These are phyloP conservation scores for Fraxinus quadrangulata DNA, from an alignment of 257 asterid genomes.

Conservation along the genomic window DNA sequence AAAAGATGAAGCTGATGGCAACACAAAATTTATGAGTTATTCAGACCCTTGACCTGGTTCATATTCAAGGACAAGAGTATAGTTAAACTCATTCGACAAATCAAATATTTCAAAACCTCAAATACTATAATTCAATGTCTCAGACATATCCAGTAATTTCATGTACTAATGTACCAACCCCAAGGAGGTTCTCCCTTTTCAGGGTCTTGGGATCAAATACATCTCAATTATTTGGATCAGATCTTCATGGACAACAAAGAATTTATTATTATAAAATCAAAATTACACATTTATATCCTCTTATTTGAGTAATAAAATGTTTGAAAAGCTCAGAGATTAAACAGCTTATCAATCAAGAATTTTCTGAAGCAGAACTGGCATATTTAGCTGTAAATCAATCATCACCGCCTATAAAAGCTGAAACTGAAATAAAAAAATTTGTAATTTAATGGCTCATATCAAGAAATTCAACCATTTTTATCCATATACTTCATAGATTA, in stretches of 20 bases:
- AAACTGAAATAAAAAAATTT: neutral
- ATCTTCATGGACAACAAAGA: neutral
- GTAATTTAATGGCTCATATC: constrained; percentile 58
- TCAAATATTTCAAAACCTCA: neutral
- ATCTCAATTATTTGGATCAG: neutral
- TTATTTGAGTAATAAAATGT: neutral
- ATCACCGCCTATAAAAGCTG: constrained; percentile 33
- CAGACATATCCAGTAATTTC: neutral
- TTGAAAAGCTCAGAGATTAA: constrained; percentile 36
- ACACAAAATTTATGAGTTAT: constrained; percentile 13
- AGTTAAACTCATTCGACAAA: constrained; percentile 27
- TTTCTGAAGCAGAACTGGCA: constrained; percentile 99
- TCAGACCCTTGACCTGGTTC: neutral
- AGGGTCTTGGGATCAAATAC: neutral
- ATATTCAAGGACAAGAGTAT: neutral
- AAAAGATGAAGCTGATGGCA: constrained; percentile 20
- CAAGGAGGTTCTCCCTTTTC: constrained; percentile 7
- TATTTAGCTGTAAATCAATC: constrained; percentile 49
- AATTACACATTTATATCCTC: neutral
- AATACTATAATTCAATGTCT: neutral
- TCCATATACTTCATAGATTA: constrained; percentile 54
- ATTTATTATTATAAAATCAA: too few species aligned
- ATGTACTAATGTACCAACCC: neutral
- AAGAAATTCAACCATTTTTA: constrained; percentile 88
- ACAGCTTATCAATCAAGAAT: constrained; percentile 85